A percentile compares a stretch with the other conserved stretches of the same genome.
phyloP scores from a whole-genome alignment of 495 filamentous ascomycete species.

The Opeltia flavorubescens region DNA sequence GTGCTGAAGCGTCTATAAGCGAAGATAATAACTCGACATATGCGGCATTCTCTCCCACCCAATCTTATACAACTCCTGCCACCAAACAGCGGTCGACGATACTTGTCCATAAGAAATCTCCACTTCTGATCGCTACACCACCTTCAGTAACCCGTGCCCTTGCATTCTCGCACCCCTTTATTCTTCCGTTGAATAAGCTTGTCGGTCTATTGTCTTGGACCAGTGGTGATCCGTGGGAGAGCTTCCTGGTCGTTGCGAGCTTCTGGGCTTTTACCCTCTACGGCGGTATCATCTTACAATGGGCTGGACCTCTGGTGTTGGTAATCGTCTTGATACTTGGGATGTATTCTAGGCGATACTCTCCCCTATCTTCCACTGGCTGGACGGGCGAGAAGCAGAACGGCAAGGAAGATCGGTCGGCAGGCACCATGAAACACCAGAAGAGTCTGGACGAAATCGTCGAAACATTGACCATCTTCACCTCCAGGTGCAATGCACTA shows the following conservation, averaged over 20 bases:
- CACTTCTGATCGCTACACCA: slow-evolving; percentile 81
- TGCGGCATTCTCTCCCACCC: slow-evolving; percentile 73
- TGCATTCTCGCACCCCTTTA: slow-evolving; percentile 86
- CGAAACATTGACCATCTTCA: slow-evolving; percentile 77
- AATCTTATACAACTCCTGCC: slow-evolving; percentile 51
- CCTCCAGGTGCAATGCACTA: slow-evolving; percentile 76
- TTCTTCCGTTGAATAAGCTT: slow-evolving; percentile 71
- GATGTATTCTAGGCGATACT: slow-evolving; percentile 87
- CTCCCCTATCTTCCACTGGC: slow-evolving; percentile 73
- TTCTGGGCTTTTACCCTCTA: slow-evolving; percentile 85
- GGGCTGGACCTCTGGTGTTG: slow-evolving; percentile 68
- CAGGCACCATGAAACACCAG: slow-evolving; percentile 52
- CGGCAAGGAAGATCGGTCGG: slow-evolving; percentile 38
- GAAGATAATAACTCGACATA: slow-evolving; percentile 57
- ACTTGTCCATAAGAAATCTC: slow-evolving; percentile 91
- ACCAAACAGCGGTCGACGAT: slow-evolving; percentile 75
- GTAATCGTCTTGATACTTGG: slow-evolving; percentile 69
- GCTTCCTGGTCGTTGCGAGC: slow-evolving; percentile 68
- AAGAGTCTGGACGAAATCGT: slow-evolving; percentile 94
- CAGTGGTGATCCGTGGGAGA: slow-evolving; percentile 86
- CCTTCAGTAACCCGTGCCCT: slow-evolving; percentile 85
- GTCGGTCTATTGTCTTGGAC: slow-evolving; percentile 86
- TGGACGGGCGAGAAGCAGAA: slow-evolving; percentile 47
- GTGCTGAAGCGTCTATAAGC: slow-evolving; percentile 23
- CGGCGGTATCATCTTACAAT: slow-evolving; percentile 64